Conservation (phyloP, 257 asterid species). For the Gardenia jasminoides region DNA sequence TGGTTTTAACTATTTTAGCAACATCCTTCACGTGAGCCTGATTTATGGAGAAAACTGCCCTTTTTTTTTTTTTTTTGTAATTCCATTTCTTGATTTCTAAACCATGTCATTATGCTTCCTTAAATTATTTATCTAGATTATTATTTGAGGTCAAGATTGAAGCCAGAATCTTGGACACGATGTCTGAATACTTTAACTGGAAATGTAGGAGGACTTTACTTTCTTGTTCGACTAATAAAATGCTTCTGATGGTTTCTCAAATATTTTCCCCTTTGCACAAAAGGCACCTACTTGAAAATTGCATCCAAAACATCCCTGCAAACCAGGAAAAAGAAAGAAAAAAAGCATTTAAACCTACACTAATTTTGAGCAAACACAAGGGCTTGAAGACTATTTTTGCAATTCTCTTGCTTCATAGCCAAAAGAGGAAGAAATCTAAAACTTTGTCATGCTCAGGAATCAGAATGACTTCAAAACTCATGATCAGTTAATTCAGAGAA, state of each 20-base stretch:
- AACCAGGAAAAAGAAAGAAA: background rate
- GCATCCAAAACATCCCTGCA: background rate
- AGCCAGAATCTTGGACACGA: background rate
- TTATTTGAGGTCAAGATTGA: background rate
- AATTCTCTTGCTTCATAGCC: background rate
- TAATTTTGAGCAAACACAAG: background rate
- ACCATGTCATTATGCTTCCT: background rate
- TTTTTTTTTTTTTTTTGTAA: background rate
- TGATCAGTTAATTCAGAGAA: too few relatives aligned
- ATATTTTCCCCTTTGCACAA: background rate
- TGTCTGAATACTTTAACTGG: background rate
- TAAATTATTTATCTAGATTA: background rate
- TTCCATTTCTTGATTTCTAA: background rate
- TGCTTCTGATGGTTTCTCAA: background rate
- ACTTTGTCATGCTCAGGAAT: too few relatives aligned
- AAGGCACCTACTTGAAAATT: background rate
- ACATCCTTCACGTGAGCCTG: conserved; percentile 6
- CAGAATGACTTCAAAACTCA: too few relatives aligned
- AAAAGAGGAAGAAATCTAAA: background rate
- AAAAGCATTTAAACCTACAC: background rate
- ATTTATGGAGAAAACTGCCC: background rate
- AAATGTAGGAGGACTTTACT: background rate
- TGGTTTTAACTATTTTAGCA: conserved; percentile 5
- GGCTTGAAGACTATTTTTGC: background rate
- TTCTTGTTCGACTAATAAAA: background rate